These are phyloP conservation scores for Tolypocladium sp. DNA, from an alignment of 2,329 filamentous ascomycete genomes.

Conservation along the genomic window DNA sequence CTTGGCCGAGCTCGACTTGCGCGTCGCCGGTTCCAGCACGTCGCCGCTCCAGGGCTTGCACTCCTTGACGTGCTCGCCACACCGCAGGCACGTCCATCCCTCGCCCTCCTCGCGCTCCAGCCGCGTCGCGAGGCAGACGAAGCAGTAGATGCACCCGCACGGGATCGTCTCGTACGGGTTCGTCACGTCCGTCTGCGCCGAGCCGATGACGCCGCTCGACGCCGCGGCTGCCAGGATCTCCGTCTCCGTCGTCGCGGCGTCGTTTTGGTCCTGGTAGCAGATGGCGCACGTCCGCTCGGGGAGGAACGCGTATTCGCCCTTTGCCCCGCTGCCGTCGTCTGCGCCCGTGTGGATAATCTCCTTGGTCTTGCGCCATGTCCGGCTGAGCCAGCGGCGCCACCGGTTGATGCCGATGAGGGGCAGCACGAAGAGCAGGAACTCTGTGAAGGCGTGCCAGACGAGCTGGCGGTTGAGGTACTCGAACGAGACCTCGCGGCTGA, in stretches of 20 bases:
- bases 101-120: constrained; percentile 90
- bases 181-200: constrained; percentile 84
- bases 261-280: constrained; percentile 90
- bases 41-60: constrained; percentile 91
- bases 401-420: constrained; percentile 90
- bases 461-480: constrained; percentile 96
- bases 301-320: constrained; percentile 73
- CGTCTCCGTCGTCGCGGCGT: constrained; percentile 58
- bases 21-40: constrained; percentile 54
- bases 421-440: constrained; percentile 95
- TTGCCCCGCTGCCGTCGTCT: constrained; percentile 40
- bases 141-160: constrained; percentile 92
- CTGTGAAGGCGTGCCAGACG: constrained; percentile 99
- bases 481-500: constrained; percentile 87
- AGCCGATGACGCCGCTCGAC: constrained; percentile 73
- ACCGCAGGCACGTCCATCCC: constrained; percentile 85
- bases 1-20: constrained; percentile 36
- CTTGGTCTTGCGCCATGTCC: constrained; percentile 77
- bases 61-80: constrained; percentile 72
- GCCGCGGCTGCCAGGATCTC: constrained; percentile 65
- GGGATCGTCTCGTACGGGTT: constrained; percentile 90
- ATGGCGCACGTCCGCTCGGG: constrained; percentile 94
- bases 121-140: constrained; percentile 83
- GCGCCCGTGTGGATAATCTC: constrained; percentile 45
- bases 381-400: constrained; percentile 83